These are phyloP conservation scores for Perilla frutescens DNA, from an alignment of 257 asterid species.

Conservation along the genomic window DNA sequence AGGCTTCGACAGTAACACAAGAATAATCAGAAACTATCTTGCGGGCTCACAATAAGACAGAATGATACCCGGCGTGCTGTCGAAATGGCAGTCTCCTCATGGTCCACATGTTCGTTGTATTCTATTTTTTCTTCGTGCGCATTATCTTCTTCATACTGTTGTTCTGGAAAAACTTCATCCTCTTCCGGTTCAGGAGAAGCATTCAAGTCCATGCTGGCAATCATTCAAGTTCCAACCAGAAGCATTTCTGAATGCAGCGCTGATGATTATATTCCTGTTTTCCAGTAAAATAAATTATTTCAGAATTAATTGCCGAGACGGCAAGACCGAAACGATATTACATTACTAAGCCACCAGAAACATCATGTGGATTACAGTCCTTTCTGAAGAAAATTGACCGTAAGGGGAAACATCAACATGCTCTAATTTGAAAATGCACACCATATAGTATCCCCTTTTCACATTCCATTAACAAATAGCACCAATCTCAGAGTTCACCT, in stretches of 20 bases:
- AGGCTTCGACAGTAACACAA: slow-evolving; percentile 9
- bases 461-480: background rate
- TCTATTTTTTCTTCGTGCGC: slow-evolving; percentile 52
- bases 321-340: slow-evolving; percentile 10
- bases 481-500: background rate
- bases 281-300: slow-evolving; percentile 29
- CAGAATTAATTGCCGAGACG: slow-evolving; percentile 5
- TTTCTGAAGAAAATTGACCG: slow-evolving; percentile 11
- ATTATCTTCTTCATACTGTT: slow-evolving; percentile 68
- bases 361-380: slow-evolving; percentile 7
- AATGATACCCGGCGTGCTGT: slow-evolving; percentile 72
- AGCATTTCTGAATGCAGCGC: slow-evolving; percentile 50
- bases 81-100: slow-evolving; percentile 58
- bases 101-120: slow-evolving; percentile 60
- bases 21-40: slow-evolving; percentile 21
- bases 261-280: slow-evolving; percentile 4
- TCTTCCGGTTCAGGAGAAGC: slow-evolving; percentile 94
- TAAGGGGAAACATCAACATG: background rate
- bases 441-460: background rate
- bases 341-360: slow-evolving; percentile 7
- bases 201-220: slow-evolving; percentile 92
- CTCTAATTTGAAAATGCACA: background rate
- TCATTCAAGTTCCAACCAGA: slow-evolving; percentile 54
- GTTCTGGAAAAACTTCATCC: slow-evolving; percentile 71
- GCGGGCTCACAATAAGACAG: slow-evolving; percentile 22